phyloP scores from a whole-genome alignment of 108 stramenopile species.

The Nitzschia sp. region DNA sequence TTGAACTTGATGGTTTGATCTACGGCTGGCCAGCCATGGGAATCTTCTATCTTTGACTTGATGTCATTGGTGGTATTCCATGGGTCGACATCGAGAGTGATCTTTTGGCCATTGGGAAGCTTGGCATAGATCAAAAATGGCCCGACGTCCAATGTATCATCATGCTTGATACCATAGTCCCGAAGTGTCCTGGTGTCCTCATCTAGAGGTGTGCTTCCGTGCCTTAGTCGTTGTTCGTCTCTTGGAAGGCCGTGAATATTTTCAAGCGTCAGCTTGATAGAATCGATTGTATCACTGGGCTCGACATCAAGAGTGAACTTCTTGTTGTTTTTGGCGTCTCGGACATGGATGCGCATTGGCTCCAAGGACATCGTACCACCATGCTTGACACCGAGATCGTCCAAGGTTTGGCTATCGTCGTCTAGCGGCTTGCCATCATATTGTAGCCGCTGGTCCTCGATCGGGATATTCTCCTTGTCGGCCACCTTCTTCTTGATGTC shows the following conservation, averaged over 20 bases:
- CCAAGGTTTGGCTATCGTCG: slow-evolving; percentile 13
- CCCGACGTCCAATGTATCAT: slow-evolving; percentile 8
- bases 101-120: slow-evolving; percentile 5
- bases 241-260: slow-evolving; percentile 17
- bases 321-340: neutral
- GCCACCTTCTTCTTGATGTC: slow-evolving; percentile 18
- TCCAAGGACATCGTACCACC: slow-evolving; percentile 2
- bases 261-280: slow-evolving; percentile 14
- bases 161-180: slow-evolving; percentile 7
- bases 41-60: slow-evolving; percentile 11
- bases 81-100: slow-evolving; percentile 12
- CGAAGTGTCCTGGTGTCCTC: slow-evolving; percentile 2
- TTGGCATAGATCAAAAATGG: slow-evolving; percentile 4
- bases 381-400: slow-evolving; percentile 20
- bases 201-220: neutral
- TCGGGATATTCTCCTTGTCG: slow-evolving; percentile 16
- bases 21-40: slow-evolving; percentile 15
- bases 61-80: slow-evolving; percentile 16
- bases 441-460: slow-evolving; percentile 1
- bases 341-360: slow-evolving; percentile 23
- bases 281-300: slow-evolving; percentile 26
- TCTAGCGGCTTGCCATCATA: slow-evolving; percentile 10
- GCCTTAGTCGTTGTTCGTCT: slow-evolving; percentile 18
- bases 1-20: slow-evolving; percentile 28
- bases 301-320: neutral